Percentiles rank a stretch among this genome's conserved stretches.
These are phyloP conservation scores for Zygnema cylindricum DNA, from an alignment of 139 green algal species.

Conservation along the genomic window DNA sequence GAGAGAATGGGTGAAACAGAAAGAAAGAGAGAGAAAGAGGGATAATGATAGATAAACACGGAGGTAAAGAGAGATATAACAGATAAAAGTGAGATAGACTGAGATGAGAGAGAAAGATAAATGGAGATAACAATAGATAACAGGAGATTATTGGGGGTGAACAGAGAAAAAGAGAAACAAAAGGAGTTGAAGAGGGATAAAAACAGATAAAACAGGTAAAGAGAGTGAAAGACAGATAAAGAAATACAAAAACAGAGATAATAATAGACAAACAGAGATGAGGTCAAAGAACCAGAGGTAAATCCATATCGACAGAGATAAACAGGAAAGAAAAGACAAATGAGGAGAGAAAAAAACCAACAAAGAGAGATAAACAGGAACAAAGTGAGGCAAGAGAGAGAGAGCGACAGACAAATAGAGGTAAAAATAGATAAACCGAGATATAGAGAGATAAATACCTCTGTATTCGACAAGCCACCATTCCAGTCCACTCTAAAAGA, in stretches of 20 bases:
- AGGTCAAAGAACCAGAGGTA: not conserved
- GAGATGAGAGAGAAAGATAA: not conserved
- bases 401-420: not conserved
- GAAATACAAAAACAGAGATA: not conserved
- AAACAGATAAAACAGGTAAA: not conserved
- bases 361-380: not conserved
- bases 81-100: not conserved
- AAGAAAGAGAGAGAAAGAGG: not conserved
- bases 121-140: not conserved
- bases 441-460: not conserved
- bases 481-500: conserved; percentile 17
- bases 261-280: not conserved
- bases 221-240: not conserved
- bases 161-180: no score
- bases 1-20: not conserved
- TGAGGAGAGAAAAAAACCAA: not conserved
- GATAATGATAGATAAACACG: not conserved
- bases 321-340: not conserved
- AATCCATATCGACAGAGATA: no score
- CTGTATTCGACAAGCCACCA: not conserved
- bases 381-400: not conserved
- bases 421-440: not conserved
- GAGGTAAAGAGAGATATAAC: not conserved
- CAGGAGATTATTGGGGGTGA: not conserved
- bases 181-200: not conserved